phyloP scores from a whole-genome alignment of 352 stramenopile species.

The Phytophthora megakarya region DNA sequence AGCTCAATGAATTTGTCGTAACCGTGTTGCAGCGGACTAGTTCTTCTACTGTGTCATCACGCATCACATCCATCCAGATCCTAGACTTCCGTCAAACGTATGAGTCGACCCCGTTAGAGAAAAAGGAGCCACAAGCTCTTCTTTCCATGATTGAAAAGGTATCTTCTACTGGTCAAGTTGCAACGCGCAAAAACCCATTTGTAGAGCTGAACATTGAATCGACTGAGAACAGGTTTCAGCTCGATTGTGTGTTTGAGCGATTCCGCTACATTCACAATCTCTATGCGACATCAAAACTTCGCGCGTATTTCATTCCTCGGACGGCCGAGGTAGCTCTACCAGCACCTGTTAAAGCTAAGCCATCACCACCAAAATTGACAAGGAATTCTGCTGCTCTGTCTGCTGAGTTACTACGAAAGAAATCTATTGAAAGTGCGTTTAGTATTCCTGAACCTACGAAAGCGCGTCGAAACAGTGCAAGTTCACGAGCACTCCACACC shows the following conservation, averaged over 20 bases:
- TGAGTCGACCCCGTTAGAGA: conserved; percentile 11
- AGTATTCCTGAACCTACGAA: conserved; percentile 7
- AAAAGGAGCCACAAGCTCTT: conserved; percentile 34
- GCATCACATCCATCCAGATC: conserved; percentile 67
- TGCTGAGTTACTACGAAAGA: conserved; percentile 25
- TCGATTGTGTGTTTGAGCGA: conserved; percentile 60
- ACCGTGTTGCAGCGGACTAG: conserved; percentile 64
- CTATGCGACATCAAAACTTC: conserved; percentile 62
- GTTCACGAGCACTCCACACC: neutral
- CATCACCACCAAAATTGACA: conserved; percentile 17
- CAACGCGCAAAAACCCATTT: conserved; percentile 34
- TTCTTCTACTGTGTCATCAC: conserved; percentile 55
- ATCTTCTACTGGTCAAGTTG: conserved; percentile 9
- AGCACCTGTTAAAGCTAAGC: conserved; percentile 6
- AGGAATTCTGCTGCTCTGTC: conserved; percentile 18
- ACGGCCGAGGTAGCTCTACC: neutral
- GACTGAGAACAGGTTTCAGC: conserved; percentile 54
- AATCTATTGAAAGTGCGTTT: conserved; percentile 25
- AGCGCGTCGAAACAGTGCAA: conserved; percentile 20
- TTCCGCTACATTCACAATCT: conserved; percentile 81
- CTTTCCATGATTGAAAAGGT: conserved; percentile 31
- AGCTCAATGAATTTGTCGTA: conserved; percentile 69
- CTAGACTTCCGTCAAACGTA: conserved; percentile 64
- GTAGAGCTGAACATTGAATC: conserved; percentile 65
- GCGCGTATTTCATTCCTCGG: conserved; percentile 58